Evolutionary conservation across 2,329 filamentous ascomycete species (phyloP), one percentile per base, ranked within the genome.

Genomic region (Colletotrichum brevisporum): DNA sequence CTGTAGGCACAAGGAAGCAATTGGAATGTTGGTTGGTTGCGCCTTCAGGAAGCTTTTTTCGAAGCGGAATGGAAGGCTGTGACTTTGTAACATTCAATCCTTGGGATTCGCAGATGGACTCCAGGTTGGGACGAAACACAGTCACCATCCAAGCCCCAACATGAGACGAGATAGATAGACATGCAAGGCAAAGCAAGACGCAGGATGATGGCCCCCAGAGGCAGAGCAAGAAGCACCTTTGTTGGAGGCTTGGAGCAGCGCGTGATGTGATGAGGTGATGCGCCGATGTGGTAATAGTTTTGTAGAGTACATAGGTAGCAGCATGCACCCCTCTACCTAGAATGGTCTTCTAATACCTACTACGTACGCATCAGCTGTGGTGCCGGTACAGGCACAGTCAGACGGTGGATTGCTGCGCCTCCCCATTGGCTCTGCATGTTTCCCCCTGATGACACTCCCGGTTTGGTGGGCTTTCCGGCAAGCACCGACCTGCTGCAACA

Each of bases 391-490:
- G 41, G n/a, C 27, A 16, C 50, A 41, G 6, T 39, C 31, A 61
- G 21, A 50, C 50, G 36, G 31, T 36, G 41, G 50, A 50, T 13
- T 15, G 36, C 59, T 54, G 59, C 27, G 63, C 45, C 21, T 51
- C 31, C 18, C 51, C 24, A 69, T 69, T 69, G 67, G 67, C 45
- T 54, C 56, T 53, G 18, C 27, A 31, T 21, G 15, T 53, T 60
- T 27, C 26, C 55, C 61, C 54, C 61, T 54, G 67, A 56, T 41
- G 31, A 31, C 21, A 45, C 24, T 67, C 66, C 55, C 61, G 65
- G 56, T 18, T 55, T 60, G 43, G 51, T 51, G 66, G 66, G 51
- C 51, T 41, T 52, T 41, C 63, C 66, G 62, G 66, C 66, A 66
- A 66, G 62, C 62, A 60, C 55, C 66, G 26, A 60, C 24, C 10